Base-by-base conservation (phyloP, 306 rosid species). In the Lablab purpureus region DNA sequence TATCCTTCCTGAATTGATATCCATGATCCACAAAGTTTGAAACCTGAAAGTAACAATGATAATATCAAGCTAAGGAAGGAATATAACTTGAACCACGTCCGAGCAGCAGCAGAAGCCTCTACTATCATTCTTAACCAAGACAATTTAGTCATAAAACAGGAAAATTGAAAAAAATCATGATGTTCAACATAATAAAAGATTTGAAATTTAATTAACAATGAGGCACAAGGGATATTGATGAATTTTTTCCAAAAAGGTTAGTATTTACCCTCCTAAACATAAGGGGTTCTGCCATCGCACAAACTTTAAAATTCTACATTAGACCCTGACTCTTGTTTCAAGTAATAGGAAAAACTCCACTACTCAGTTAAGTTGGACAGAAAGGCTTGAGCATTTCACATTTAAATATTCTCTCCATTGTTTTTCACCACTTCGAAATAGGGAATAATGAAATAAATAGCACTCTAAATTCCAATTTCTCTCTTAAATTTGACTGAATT, bases 11-110 rank as follows among this genome's bases (percentile, higher is more conserved):
- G 90, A 86, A 78, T 82, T 82, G 83, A 85, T 71, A 87, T 92
- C 87, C 91, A 95, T 74, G 79, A 83, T 83, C 99, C 98, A 91
- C 69, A 87, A 71, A 73, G 88, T 81, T 71, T 82, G 89, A 83
- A 95, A 87, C 86, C 99, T 92, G 87, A 47, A 87, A 84, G 78
- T 37, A 69, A 32, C 7, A 21, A 59, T 19, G 28, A 73, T 13
- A 52, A 3, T 23, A 56, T 72, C 47, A 76, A 55, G 21, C 5
- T 34, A 64, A 43, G 63, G 72, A 10, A 52, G 14, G 7, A 60
- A 58, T 21, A 70, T 22, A 75, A 52, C 76, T 71, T 45, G 74
- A 75, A 84, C 34, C 30, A 70, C 28, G 36, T 21, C 58, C 34
- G 2, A 18, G 71, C 52, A 43, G 67, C 79, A 78, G 46, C 32